Evolutionary conservation across 139 green algal species (phyloP).

Genomic region (Zygnema cylindricum): DNA sequence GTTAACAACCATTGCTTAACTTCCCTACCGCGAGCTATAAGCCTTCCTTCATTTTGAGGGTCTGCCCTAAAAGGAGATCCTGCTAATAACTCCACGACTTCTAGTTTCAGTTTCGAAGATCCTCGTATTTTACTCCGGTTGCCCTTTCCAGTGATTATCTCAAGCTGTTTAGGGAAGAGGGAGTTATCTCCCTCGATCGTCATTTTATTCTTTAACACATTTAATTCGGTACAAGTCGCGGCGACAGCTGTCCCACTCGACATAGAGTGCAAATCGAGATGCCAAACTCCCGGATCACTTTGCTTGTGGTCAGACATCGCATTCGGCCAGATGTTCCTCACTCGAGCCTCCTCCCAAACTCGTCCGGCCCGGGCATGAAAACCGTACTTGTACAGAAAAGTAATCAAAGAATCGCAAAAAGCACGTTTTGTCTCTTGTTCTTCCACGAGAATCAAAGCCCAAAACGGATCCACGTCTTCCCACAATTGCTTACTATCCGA

Average conservation of each 20-base stretch:
- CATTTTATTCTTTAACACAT: background rate
- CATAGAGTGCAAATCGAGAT: conserved; percentile 27
- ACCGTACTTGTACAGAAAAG: background rate
- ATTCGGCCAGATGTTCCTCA: background rate
- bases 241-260: conserved; percentile 19
- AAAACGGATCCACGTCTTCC: background rate
- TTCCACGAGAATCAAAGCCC: background rate
- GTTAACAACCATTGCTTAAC: background rate
- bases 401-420: background rate
- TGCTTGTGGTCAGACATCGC: background rate
- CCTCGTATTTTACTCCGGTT: conserved; percentile 22
- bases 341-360: background rate
- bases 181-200: background rate
- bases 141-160: conserved; percentile 33
- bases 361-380: background rate
- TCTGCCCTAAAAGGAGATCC: background rate
- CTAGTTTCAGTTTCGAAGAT: conserved; percentile 1
- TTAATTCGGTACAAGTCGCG: background rate
- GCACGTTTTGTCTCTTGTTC: background rate
- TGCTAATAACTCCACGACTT: background rate
- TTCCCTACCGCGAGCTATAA: background rate
- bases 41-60: background rate
- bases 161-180: background rate
- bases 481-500: background rate
- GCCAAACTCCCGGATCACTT: background rate